Conservation (phyloP, 306 rosid species). For the Betula pendula region DNA sequence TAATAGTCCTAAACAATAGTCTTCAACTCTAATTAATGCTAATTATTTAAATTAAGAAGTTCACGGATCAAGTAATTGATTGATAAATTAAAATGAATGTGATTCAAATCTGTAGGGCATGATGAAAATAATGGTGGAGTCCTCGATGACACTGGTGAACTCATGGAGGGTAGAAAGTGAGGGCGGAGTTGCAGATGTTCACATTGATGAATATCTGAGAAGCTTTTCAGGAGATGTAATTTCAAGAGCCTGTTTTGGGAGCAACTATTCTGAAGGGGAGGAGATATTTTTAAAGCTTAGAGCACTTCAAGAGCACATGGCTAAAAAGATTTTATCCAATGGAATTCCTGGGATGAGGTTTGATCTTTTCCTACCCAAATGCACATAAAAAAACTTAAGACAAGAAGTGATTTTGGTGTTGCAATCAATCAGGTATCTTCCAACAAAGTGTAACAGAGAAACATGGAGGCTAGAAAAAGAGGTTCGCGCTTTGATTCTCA, state of each 20-base stretch:
- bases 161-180: conserved; percentile 23
- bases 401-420: neutral
- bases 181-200: conserved; percentile 18
- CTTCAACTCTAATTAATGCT: too few relatives aligned
- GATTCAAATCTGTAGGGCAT: conserved; percentile 14
- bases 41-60: neutral
- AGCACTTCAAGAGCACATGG: conserved; percentile 14
- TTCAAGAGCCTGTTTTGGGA: conserved; percentile 43
- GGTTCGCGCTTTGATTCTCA: conserved; percentile 32
- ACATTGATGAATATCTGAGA: conserved; percentile 28
- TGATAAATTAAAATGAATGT: neutral
- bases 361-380: too few relatives aligned
- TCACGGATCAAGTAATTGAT: too few relatives aligned
- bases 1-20: too few relatives aligned
- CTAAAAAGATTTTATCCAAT: neutral
- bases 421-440: conserved; percentile 37
- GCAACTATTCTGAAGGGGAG: conserved; percentile 26
- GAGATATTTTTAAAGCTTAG: conserved; percentile 22
- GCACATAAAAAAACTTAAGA: too few relatives aligned
- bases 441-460: conserved; percentile 51
- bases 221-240: conserved; percentile 34
- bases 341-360: conserved; percentile 31
- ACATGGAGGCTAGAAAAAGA: conserved; percentile 49
- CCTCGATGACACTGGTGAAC: conserved; percentile 21
- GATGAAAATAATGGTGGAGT: conserved; percentile 28